Conservation (phyloP, 305 asterid genomes). For the Fraxinus latifolia region DNA sequence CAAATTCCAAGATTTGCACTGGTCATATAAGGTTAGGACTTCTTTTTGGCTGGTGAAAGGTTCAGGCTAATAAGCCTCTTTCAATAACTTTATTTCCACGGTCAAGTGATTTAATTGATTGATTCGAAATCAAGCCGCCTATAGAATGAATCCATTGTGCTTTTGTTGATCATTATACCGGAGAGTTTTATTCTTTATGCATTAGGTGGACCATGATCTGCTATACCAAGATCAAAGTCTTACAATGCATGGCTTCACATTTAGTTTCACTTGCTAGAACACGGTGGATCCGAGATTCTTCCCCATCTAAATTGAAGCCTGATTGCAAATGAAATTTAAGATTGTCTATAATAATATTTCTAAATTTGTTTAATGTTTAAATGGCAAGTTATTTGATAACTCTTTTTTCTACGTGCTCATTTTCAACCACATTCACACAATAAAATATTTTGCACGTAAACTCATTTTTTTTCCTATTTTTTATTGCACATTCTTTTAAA, state of each 20-base stretch:
- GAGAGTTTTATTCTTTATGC: neutral
- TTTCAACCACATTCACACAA: too few relatives aligned
- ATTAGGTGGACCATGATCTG: neutral
- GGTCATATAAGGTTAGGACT: neutral
- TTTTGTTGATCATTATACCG: neutral
- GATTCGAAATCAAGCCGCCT: neutral
- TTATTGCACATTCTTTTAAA: too few relatives aligned
- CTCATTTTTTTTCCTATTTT: too few relatives aligned
- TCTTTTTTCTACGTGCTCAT: too few relatives aligned
- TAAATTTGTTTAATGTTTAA: neutral
- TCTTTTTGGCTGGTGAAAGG: neutral
- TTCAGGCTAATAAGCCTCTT: neutral
- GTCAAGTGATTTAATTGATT: neutral
- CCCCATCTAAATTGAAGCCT: neutral
- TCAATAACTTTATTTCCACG: neutral
- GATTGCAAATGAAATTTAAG: neutral
- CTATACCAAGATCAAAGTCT: neutral
- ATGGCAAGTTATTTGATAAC: neutral
- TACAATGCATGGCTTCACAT: neutral
- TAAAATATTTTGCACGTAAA: too few relatives aligned
- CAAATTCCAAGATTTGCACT: neutral
- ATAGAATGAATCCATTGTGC: neutral
- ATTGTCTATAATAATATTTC: neutral
- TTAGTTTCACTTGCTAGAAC: neutral
- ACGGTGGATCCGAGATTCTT: neutral